phyloP scores from a whole-genome alignment of 2,329 filamentous ascomycete genomes.

The Claviceps paspali region DNA sequence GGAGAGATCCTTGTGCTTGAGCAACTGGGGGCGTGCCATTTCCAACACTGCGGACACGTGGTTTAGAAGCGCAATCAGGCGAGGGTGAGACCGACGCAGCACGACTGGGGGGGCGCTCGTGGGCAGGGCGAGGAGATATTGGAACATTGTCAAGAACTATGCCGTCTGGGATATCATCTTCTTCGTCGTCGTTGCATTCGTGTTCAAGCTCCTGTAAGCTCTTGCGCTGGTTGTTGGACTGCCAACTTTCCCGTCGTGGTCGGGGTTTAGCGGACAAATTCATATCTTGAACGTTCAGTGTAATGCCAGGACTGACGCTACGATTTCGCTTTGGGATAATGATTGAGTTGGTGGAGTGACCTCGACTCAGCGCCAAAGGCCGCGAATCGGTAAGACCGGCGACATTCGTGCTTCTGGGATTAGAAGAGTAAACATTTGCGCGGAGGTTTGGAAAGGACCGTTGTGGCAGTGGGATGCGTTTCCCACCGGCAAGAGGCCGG shows the following conservation, averaged over 20 bases:
- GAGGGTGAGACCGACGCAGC: constrained; percentile 38
- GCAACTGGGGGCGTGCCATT: constrained; percentile 48
- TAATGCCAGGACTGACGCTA: constrained; percentile 35
- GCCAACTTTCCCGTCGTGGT: constrained; percentile 53
- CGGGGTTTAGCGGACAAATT: constrained; percentile 17
- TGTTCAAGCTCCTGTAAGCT: constrained; percentile 55
- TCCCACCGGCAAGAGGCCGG: constrained; percentile 17
- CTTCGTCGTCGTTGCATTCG: constrained; percentile 63
- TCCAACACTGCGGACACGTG: constrained; percentile 39
- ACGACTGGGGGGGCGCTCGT: constrained; percentile 38
- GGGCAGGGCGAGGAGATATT: constrained; percentile 54
- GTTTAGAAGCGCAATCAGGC: constrained; percentile 34
- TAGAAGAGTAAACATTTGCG: constrained; percentile 28
- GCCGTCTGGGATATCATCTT: constrained; percentile 64
- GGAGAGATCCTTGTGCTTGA: constrained; percentile 42
- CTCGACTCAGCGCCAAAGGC: constrained; percentile 14
- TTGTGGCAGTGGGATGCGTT: constrained; percentile 17
- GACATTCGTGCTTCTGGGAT: constrained; percentile 36
- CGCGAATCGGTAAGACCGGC: constrained; percentile 21
- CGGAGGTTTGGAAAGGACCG: constrained; percentile 31
- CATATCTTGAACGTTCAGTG: constrained; percentile 28
- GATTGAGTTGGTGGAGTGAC: constrained; percentile 22
- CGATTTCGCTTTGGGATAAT: constrained; percentile 26
- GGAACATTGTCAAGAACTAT: constrained; percentile 70
- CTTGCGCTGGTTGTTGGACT: constrained; percentile 49